A percentile compares a stretch with the other conserved stretches of the same genome.
phyloP scores from a whole-genome alignment of 2,329 filamentous ascomycete genomes.

The Penicillium sp. region DNA sequence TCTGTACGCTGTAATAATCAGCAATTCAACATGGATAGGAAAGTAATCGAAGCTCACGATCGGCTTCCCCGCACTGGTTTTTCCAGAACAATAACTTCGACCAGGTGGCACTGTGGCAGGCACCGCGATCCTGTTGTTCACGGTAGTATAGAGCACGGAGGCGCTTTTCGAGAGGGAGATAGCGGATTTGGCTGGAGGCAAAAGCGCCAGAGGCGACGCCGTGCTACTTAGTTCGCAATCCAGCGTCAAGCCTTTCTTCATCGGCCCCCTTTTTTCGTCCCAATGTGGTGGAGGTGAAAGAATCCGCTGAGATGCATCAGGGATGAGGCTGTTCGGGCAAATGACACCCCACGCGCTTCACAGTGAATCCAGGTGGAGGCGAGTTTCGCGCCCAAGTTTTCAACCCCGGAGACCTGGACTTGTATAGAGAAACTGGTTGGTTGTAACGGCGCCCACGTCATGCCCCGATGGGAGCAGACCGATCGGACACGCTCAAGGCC shows the following conservation, averaged over 20 bases:
- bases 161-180: not conserved
- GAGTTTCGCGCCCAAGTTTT: not conserved
- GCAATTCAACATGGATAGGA: not conserved
- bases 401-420: not conserved
- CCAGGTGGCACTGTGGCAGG: not conserved
- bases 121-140: not conserved
- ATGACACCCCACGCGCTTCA: not conserved
- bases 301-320: not conserved
- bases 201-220: conserved; percentile 11
- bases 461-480: conserved; percentile 5
- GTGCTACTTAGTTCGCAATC: not conserved
- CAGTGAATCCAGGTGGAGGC: not conserved
- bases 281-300: too few species aligned
- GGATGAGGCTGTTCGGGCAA: not conserved
- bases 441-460: not conserved
- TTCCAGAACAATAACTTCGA: conserved; percentile 4
- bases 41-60: conserved; percentile 16
- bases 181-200: not conserved
- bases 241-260: not conserved
- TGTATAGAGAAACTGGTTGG: not conserved
- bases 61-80: conserved; percentile 16
- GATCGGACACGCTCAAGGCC: conserved; percentile 7
- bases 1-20: too few species aligned
- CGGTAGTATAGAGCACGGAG: not conserved
- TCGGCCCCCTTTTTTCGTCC: not conserved